Conservation (phyloP, 2,329 filamentous ascomycete genomes). For the Apiospora koreana region DNA sequence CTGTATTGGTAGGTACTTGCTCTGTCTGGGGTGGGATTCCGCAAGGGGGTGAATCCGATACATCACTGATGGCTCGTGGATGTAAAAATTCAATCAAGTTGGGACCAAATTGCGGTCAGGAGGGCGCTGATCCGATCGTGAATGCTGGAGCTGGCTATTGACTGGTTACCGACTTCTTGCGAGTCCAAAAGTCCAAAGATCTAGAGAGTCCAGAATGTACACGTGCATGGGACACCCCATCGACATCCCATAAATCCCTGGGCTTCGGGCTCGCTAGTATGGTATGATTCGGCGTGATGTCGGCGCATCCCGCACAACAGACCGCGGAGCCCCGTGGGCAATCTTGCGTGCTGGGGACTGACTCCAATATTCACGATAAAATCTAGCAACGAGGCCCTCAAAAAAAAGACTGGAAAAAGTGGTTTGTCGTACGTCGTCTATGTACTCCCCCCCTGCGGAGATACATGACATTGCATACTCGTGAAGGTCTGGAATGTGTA, state of each 20-base stretch:
- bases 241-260: background rate
- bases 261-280: background rate
- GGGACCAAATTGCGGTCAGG: constrained; percentile 2
- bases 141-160: background rate
- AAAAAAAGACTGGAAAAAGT: background rate
- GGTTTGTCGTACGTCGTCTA: background rate
- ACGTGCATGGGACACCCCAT: background rate
- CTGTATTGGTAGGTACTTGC: background rate
- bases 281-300: constrained; percentile 9
- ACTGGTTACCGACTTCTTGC: background rate
- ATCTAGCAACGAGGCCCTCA: background rate
- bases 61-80: background rate
- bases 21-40: background rate
- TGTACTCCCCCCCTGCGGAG: background rate
- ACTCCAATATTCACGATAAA: background rate
- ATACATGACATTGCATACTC: background rate
- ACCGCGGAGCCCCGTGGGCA: constrained; percentile 3
- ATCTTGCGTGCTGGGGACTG: background rate
- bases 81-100: background rate
- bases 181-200: background rate
- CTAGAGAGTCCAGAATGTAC: background rate
- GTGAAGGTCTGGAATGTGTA: background rate
- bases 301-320: background rate
- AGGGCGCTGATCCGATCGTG: background rate
- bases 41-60: background rate